phyloP scores from a whole-genome alignment of 768 basidiomycete species.

The Naganishia kalamii region DNA sequence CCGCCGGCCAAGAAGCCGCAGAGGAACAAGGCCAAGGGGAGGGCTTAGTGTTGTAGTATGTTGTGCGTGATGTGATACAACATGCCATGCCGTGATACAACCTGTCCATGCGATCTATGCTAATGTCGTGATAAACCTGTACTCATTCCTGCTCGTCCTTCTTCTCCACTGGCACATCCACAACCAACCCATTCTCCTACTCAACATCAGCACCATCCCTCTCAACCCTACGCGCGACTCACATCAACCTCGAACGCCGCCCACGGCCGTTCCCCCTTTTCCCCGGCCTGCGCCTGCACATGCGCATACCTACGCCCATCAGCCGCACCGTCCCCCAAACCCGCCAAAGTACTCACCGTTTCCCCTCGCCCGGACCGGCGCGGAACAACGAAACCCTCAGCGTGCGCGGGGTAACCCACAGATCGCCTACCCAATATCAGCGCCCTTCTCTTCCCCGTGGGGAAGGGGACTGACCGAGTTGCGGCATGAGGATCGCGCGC shows the following conservation, averaged over 20 bases:
- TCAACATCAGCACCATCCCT: not conserved
- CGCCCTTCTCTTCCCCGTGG: not conserved
- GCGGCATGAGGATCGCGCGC: constrained; percentile 42
- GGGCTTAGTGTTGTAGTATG: not conserved
- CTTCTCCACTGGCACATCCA: not conserved
- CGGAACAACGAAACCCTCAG: constrained; percentile 37
- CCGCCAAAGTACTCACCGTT: constrained; percentile 25
- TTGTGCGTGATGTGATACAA: not conserved
- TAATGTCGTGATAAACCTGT: not conserved
- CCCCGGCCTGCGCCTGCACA: constrained; percentile 16
- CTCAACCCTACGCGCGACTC: constrained; percentile 18
- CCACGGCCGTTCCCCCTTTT: constrained; percentile 29
- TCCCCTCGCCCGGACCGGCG: constrained; percentile 31
- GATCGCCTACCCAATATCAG: constrained; percentile 28
- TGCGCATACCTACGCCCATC: constrained; percentile 8
- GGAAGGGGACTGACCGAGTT: constrained; percentile 34
- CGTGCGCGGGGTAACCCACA: constrained; percentile 40
- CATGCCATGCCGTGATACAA: not conserved
- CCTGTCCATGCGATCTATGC: not conserved
- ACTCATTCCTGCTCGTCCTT: not conserved
- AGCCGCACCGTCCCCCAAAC: too few species aligned
- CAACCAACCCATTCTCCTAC: not conserved
- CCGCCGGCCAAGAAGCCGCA: constrained; percentile 6
- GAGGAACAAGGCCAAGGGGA: constrained; percentile 16
- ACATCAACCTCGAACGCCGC: constrained; percentile 41